phyloP scores from a whole-genome alignment of 345 rosid genomes.

The Arabidopsis suecica region DNA sequence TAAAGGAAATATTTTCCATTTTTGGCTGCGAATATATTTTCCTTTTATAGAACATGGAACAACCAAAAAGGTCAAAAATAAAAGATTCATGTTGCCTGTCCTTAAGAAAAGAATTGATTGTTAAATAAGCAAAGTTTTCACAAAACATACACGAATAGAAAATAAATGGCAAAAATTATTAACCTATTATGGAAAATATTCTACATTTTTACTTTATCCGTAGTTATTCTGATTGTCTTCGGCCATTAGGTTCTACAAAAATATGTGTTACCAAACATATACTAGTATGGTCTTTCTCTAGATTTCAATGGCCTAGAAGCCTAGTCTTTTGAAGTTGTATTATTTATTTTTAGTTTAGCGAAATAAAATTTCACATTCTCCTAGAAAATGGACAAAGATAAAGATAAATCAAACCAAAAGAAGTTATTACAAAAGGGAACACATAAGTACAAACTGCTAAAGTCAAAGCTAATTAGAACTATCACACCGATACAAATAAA shows the following conservation, averaged over 20 bases:
- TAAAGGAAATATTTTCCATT: slow-evolving; percentile 31
- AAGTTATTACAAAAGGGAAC: slow-evolving; percentile 29
- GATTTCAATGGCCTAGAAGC: background rate
- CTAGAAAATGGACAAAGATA: slow-evolving; percentile 15
- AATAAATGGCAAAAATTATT: background rate
- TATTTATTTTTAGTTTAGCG: background rate
- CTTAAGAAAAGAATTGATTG: slow-evolving; percentile 44
- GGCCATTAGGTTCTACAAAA: background rate
- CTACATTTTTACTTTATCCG: background rate
- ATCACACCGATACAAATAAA: slow-evolving; percentile 36
- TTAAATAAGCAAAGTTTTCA: slow-evolving; percentile 36
- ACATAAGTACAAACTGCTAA: slow-evolving; percentile 33
- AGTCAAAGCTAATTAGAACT: slow-evolving; percentile 30
- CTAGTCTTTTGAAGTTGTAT: background rate
- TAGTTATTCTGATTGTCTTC: slow-evolving; percentile 20
- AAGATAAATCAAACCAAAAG: slow-evolving; percentile 22
- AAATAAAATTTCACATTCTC: background rate
- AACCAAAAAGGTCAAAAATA: slow-evolving; percentile 35
- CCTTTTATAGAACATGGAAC: slow-evolving; percentile 43
- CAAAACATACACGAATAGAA: background rate
- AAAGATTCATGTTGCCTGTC: slow-evolving; percentile 39
- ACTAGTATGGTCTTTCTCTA: background rate
- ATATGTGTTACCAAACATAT: no score
- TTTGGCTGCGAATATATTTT: slow-evolving; percentile 45
- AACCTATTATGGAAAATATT: slow-evolving; percentile 8